Base-by-base conservation (phyloP, 1,284 basidiomycete species). In the Lentinula novae-zelandiae region DNA sequence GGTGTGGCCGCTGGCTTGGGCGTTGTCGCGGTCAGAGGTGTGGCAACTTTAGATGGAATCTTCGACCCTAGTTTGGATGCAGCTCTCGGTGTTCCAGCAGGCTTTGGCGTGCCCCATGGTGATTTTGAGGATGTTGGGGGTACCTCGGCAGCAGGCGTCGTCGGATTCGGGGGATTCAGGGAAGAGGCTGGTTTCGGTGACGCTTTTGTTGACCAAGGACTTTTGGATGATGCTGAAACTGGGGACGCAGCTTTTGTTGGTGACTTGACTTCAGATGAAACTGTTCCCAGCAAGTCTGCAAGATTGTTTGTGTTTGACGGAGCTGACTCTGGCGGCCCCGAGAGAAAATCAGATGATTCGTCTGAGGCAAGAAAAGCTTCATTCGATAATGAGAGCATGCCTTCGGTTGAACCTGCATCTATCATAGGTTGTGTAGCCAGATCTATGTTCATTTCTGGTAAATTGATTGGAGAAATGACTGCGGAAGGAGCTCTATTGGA, bases 391-490 rank as follows among this genome's bases (percentile, higher is more conserved):
- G 53, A 56, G 33, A 58, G 42, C n/a, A 53, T 31, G 3, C 42
- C 49, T 17, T 57, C 49, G 38, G 46, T n/a, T 2, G 31, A 38
- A 1, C 46, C 38, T 42, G 46, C 56, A 20, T 49, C 46, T 20
- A n/a, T 46, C 2, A 51, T 54, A 46, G 56, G 61, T 52, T 57
- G 55, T 38, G 55, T 53, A n/a, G n/a, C 8, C 27, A 44, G 27
- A 51, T 58, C 57, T 0, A 54, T 13, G 31, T 34, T 53, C 52
- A 58, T 53, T 15, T 62, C 61, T 33, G 61, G 57, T 22, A 62
- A 42, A 53, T 5, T 36, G n/a, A 61, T 56, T 33, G 60, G 60
- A 4, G 60, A 58, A 34, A 62, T 62, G 9, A 58, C 61, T 13
- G 57, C 38, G 50, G 61, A 62, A 3, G 57, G 52, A 4, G 56